Percentiles rank a stretch among this genome's conserved stretches.
phyloP scores from a whole-genome alignment of 306 rosid genomes.

The Sicyos baderoa region DNA sequence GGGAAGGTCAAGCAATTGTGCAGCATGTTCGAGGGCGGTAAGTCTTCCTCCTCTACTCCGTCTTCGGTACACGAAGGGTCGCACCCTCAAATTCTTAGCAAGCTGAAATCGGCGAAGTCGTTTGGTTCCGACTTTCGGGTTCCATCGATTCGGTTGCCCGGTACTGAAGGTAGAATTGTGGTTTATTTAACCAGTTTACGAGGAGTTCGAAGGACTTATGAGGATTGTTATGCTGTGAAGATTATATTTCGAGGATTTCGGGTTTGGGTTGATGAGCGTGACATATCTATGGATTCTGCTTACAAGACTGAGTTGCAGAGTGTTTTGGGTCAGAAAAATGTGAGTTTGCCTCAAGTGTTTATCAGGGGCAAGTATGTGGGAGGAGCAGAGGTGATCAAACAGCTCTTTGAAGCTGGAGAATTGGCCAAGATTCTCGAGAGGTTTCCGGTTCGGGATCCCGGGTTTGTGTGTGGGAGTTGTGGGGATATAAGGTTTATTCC shows the following conservation, averaged over 20 bases:
- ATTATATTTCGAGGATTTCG: slow-evolving; percentile 77
- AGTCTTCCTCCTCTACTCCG: slow-evolving; percentile 12
- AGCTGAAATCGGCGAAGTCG: slow-evolving; percentile 37
- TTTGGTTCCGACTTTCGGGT: slow-evolving; percentile 29
- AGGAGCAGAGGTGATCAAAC: slow-evolving; percentile 68
- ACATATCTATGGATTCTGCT: slow-evolving; percentile 65
- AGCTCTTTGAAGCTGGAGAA: slow-evolving; percentile 75
- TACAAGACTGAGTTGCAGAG: slow-evolving; percentile 62
- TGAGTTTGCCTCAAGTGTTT: slow-evolving; percentile 67
- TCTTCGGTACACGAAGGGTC: slow-evolving; percentile 22
- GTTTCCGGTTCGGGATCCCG: slow-evolving; percentile 49
- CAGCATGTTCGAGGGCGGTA: slow-evolving; percentile 47
- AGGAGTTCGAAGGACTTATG: slow-evolving; percentile 77
- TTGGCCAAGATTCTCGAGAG: slow-evolving; percentile 60
- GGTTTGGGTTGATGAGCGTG: slow-evolving; percentile 92
- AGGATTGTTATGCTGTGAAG: slow-evolving; percentile 79
- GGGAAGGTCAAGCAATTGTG: slow-evolving; percentile 84
- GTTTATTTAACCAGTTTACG: slow-evolving; percentile 71
- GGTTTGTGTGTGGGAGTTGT: slow-evolving; percentile 57
- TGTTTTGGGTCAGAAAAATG: slow-evolving; percentile 52
- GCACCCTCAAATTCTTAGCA: slow-evolving; percentile 21
- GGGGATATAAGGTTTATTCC: slow-evolving; percentile 81
- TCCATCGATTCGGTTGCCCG: slow-evolving; percentile 40
- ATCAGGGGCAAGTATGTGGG: slow-evolving; percentile 70
- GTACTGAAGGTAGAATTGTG: slow-evolving; percentile 70